Conservation (phyloP, 2,329 filamentous ascomycete species). For the Aspergillus cejpii region DNA sequence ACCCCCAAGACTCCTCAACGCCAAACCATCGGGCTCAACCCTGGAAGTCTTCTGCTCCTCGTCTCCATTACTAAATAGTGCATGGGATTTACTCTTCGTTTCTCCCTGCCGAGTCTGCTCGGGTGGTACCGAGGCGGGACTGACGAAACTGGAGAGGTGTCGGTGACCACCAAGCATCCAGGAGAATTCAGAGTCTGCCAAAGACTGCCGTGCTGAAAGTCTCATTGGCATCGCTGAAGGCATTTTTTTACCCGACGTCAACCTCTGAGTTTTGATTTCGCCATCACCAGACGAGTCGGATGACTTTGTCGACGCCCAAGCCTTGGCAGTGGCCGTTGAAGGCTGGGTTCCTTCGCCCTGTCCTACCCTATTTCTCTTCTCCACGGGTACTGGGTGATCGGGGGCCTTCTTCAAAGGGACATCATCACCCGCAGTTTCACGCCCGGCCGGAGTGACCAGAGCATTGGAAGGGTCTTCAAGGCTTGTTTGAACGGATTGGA, state of each 20-base stretch:
- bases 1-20: slow-evolving; percentile 35
- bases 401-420: slow-evolving; percentile 1
- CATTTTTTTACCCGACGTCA: slow-evolving; percentile 5
- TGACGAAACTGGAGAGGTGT: slow-evolving; percentile 42
- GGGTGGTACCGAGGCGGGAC: slow-evolving; percentile 40
- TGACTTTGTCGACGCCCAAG: slow-evolving; percentile 3
- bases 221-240: slow-evolving; percentile 21
- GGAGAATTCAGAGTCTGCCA: slow-evolving; percentile 44
- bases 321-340: slow-evolving; percentile 3
- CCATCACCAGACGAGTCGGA: slow-evolving; percentile 8
- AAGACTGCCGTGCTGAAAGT: slow-evolving; percentile 33
- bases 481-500: slow-evolving; percentile 41
- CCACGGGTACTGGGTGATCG: background rate
- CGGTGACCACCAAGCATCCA: slow-evolving; percentile 46
- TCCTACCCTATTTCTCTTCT: slow-evolving; percentile 2
- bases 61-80: slow-evolving; percentile 31
- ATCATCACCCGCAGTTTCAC: slow-evolving; percentile 4
- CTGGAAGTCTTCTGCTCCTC: slow-evolving; percentile 25
- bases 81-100: slow-evolving; percentile 25
- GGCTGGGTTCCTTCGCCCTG: slow-evolving; percentile 3
- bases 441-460: slow-evolving; percentile 11
- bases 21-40: slow-evolving; percentile 35
- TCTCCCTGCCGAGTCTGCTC: slow-evolving; percentile 38
- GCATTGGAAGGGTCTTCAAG: slow-evolving; percentile 37
- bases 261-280: slow-evolving; percentile 4